A percentile compares a stretch with the other conserved stretches of the same genome.
Evolutionary conservation across 2,329 filamentous ascomycete genomes (phyloP).

Genomic region (Daldinia sp.): DNA sequence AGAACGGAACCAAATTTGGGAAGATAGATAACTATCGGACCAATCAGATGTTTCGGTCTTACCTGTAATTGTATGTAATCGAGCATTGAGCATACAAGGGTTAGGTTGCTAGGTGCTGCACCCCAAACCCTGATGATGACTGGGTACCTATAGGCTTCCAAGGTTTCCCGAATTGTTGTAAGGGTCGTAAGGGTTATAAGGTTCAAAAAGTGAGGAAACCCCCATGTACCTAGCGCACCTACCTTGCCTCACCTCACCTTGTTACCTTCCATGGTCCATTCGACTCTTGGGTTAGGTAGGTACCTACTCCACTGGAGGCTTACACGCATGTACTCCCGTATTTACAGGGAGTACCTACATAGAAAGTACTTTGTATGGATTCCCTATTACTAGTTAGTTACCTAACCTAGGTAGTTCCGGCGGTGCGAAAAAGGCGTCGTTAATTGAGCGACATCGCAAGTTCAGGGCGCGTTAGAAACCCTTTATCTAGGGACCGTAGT

Average conservation of each 20-base stretch:
- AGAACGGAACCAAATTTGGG: conserved; percentile 35
- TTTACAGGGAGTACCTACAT: neutral
- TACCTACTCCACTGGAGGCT: conserved; percentile 19
- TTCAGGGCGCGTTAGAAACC: neutral
- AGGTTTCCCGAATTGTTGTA: too few relatives aligned
- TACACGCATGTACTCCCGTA: conserved; percentile 14
- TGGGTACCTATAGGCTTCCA: conserved; percentile 12
- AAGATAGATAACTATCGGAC: conserved; percentile 34
- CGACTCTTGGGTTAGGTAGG: too few relatives aligned
- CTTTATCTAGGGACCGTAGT: neutral
- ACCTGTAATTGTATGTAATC: conserved; percentile 31
- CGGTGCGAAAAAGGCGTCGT: neutral
- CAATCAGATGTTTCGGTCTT: conserved; percentile 37
- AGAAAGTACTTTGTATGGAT: neutral
- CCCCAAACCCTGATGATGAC: conserved; percentile 31
- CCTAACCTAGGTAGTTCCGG: too few relatives aligned
- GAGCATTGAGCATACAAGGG: conserved; percentile 7
- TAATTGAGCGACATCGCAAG: neutral
- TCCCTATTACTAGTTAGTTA: neutral
- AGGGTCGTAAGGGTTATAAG: too few relatives aligned
- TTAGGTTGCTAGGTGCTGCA: conserved; percentile 16
- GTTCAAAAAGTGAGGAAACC: conserved; percentile 10
- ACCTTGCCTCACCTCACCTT: neutral
- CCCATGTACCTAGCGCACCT: conserved; percentile 9
- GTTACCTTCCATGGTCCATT: too few relatives aligned